Evolutionary conservation across 2,329 filamentous ascomycete species (phyloP), one percentile per base, ranked within the genome.

Genomic region (Stagonosporopsis vannaccii): DNA sequence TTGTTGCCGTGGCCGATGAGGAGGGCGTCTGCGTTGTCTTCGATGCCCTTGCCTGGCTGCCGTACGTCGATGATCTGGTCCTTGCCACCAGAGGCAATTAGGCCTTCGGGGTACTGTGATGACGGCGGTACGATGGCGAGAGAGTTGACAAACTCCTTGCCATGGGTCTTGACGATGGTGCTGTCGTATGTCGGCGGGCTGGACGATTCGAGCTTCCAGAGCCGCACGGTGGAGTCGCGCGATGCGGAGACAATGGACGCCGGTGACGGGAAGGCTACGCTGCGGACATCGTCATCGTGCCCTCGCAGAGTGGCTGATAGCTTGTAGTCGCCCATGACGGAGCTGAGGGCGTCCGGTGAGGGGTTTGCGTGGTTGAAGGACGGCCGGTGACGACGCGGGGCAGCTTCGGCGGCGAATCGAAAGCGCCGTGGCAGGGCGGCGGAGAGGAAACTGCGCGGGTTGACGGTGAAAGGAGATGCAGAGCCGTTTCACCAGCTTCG

Each of bases 201-300:
- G 39, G 84, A 79, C 40, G 86, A 84, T 23, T 84, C 81, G 56
- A 87, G 87, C 63, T 87, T 89, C 95, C 95, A 99, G 64, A 91
- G 79, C 44, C 94, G 89, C 50, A 97, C 92, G 15, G 91, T 96
- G 68, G 89, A 90, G 80, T 99, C 95, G 78, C 95, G 86, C 42
- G 95, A 98, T 32, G 91, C 92, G 19, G 95, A 96, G 63, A 97
- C 80, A 58, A 97, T 81, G 41, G 85, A 82, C 62, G 89, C 85
- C 58, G 89, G 80, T 46, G 84, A 84, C 20, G 92, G 91, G 70
- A 94, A 97, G 71, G 83, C 83, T 67, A 97, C 90, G 62, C 87
- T 90, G 68, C 94, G 92, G 83, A 97, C 95, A 86, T 99, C 95
- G 75, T 95, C 90, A 77, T 95, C 90, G 76, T 99, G 95, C 71